A percentile compares a stretch with the other conserved stretches of the same genome.
phyloP scores from a whole-genome alignment of 139 green algal species.

The Tetradesmus lagerheimii region DNA sequence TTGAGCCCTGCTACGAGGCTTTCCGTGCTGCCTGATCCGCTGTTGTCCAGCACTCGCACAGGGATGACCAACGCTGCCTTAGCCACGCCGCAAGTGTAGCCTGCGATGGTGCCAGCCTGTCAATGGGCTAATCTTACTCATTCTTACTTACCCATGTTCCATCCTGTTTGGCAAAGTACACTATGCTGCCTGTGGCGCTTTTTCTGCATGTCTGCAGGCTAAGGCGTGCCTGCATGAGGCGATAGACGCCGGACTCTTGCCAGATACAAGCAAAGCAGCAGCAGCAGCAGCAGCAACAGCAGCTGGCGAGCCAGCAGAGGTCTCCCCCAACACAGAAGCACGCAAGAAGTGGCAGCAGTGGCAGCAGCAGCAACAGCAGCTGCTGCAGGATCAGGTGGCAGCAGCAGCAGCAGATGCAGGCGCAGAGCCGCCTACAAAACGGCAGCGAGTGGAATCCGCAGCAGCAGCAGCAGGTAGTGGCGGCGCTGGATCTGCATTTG shows the following conservation, averaged over 20 bases:
- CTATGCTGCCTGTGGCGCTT: background rate
- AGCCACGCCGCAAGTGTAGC: background rate
- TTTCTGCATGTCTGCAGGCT: background rate
- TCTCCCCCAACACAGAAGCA: background rate
- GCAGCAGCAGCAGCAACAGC: background rate
- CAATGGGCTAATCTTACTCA: too few relatives aligned
- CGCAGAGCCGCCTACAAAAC: background rate
- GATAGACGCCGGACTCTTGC: background rate
- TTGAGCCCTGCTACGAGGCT: background rate
- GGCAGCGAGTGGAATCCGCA: background rate
- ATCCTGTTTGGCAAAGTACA: background rate
- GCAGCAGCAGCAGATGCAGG: background rate
- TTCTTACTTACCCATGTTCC: too few relatives aligned
- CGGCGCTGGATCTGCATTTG: background rate
- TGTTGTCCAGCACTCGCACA: background rate
- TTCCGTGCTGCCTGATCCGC: background rate
- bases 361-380: conserved; percentile 4
- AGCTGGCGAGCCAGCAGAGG: background rate
- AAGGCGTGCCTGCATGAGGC: background rate
- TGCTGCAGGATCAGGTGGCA: background rate
- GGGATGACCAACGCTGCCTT: background rate
- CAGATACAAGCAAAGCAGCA: background rate
- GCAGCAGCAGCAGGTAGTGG: background rate
- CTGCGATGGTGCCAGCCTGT: background rate
- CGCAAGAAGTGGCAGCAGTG: background rate